phyloP scores from a whole-genome alignment of 2,329 filamentous ascomycete genomes.

The Trichoderma hamatum region DNA sequence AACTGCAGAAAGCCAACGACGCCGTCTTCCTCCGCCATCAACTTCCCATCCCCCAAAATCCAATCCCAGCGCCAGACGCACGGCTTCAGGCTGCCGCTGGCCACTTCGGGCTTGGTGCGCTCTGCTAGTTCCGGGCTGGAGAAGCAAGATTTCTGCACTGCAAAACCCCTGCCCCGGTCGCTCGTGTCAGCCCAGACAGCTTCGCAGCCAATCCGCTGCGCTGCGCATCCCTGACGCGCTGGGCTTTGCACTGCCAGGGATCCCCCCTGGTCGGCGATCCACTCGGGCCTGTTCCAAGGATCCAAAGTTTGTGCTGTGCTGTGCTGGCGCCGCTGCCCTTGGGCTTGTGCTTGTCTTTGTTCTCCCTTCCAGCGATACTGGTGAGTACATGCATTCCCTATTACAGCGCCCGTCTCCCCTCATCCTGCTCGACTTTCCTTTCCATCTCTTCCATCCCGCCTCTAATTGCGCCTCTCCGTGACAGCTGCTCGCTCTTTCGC shows the following conservation, averaged over 20 bases:
- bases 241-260: slow-evolving; percentile 19
- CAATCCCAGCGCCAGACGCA: slow-evolving; percentile 5
- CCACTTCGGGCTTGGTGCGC: slow-evolving; percentile 10
- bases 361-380: slow-evolving; percentile 29
- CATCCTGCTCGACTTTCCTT: neutral
- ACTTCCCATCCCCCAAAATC: neutral
- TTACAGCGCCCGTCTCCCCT: slow-evolving; percentile 30
- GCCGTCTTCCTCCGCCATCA: neutral
- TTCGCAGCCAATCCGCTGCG: slow-evolving; percentile 26
- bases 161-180: slow-evolving; percentile 20
- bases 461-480: slow-evolving; percentile 5
- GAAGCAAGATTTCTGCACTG: slow-evolving; percentile 27
- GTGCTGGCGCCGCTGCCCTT: slow-evolving; percentile 9
- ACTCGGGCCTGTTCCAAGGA: slow-evolving; percentile 31
- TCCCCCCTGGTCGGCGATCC: slow-evolving; percentile 30
- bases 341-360: slow-evolving; percentile 23
- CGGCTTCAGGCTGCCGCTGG: neutral
- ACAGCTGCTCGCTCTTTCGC: slow-evolving; percentile 3
- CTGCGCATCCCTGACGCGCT: slow-evolving; percentile 20
- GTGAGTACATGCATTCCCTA: slow-evolving; percentile 23
- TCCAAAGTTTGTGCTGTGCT: slow-evolving; percentile 18
- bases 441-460: slow-evolving; percentile 18
- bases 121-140: slow-evolving; percentile 27
- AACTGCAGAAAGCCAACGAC: neutral
- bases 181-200: slow-evolving; percentile 28